Percentiles rank a stretch among this genome's conserved stretches.
phyloP scores from a whole-genome alignment of 2,329 filamentous ascomycete genomes.

The Talaromyces sp. region DNA sequence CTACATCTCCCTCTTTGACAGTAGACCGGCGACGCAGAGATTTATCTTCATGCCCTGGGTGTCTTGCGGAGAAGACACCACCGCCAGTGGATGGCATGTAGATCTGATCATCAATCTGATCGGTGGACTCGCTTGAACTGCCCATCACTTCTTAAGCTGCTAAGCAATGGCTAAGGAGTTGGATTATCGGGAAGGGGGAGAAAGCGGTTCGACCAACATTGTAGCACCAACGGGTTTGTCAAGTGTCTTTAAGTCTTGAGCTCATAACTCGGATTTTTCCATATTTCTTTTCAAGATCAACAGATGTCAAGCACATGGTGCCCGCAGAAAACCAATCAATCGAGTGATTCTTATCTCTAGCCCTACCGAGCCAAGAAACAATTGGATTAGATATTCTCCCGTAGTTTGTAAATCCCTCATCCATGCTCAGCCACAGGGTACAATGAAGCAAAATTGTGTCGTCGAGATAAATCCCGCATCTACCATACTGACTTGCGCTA shows the following conservation, averaged over 20 bases:
- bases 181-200: not conserved
- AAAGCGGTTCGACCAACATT: not conserved
- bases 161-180: not conserved
- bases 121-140: not conserved
- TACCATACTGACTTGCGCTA: not conserved
- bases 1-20: constrained; percentile 3
- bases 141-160: not conserved
- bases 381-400: constrained; percentile 5
- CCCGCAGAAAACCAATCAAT: not conserved
- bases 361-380: not conserved
- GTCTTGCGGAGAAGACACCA: constrained; percentile 9
- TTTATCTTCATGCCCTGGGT: not conserved
- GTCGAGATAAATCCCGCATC: constrained; percentile 8
- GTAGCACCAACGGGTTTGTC: not conserved
- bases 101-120: constrained; percentile 1
- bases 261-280: not conserved
- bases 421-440: not conserved
- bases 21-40: not conserved
- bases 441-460: not conserved
- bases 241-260: not conserved
- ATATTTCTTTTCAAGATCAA: not conserved
- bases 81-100: constrained; percentile 12
- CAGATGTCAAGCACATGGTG: not conserved
- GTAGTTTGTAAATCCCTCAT: constrained; percentile 3
- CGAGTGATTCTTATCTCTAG: not conserved